A percentile compares a stretch with the other conserved stretches of the same genome.
These are phyloP conservation scores for Chamaecrista fasciculata DNA, from an alignment of 306 rosid species.

Conservation along the genomic window DNA sequence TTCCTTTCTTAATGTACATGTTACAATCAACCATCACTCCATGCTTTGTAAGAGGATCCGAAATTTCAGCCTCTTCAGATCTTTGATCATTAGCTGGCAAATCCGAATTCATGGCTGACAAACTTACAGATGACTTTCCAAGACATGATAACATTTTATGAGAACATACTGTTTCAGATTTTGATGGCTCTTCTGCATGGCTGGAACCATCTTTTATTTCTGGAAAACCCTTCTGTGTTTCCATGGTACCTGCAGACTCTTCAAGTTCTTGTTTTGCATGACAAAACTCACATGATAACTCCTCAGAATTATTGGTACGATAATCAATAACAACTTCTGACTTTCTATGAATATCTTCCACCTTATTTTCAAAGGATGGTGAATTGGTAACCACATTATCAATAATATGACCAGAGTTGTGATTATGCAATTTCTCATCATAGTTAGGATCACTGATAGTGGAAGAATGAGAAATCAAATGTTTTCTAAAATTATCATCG, in stretches of 20 bases:
- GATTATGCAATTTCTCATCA: constrained; percentile 44
- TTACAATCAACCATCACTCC: constrained; percentile 46
- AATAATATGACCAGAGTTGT: constrained; percentile 45
- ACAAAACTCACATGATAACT: constrained; percentile 41
- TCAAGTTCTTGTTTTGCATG: constrained; percentile 51
- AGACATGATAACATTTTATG: constrained; percentile 41
- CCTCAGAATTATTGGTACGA: constrained; percentile 44
- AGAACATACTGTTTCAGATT: constrained; percentile 43
- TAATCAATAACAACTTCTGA: constrained; percentile 48
- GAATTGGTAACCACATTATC: constrained; percentile 38
- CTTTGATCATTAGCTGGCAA: constrained; percentile 39
- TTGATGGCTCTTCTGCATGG: constrained; percentile 56
- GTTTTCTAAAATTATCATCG: constrained; percentile 46
- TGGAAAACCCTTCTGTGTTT: constrained; percentile 40
- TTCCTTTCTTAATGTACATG: constrained; percentile 52
- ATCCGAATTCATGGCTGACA: constrained; percentile 47
- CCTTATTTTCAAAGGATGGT: constrained; percentile 47
- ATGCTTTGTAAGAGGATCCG: constrained; percentile 46
- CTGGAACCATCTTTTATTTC: constrained; percentile 50
- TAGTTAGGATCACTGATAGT: constrained; percentile 43
- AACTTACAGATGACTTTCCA: constrained; percentile 56
- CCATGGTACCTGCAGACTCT: constrained; percentile 48
- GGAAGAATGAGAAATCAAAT: constrained; percentile 46
- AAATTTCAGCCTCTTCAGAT: constrained; percentile 50
- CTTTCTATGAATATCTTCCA: constrained; percentile 39